Base-by-base conservation (phyloP, 2,329 filamentous ascomycete genomes). In the Sarocladiaceae sp. region DNA sequence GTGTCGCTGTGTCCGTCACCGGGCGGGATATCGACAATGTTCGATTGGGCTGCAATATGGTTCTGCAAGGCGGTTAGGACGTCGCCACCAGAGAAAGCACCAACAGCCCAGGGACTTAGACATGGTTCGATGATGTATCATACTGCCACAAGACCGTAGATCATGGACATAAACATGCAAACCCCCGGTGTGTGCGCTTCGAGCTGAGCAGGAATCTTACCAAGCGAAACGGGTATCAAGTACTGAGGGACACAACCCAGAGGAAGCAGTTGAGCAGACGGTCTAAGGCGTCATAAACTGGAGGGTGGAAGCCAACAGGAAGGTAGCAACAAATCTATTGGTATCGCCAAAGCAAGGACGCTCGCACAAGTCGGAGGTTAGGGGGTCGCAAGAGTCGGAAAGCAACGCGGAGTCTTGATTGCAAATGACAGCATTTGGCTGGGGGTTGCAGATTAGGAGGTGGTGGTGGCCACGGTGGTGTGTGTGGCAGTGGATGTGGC, bases 51-150 rank as follows among this genome's bases (percentile, higher is more conserved):
- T 62, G 56, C 57, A 58, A 60, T 58, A 52, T 51, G 52, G 60
- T n/a, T 61, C 61, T 62, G 52, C 54, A 48, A 56, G 53, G 54
- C 52, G 57, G 59, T 65, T 56, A 64, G 62, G 58, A 58, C 52
- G 57, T 55, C 53, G 52, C 52, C 52, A 47, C 52, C 53, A 50
- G 51, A 44, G 50, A 55, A 52, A 59, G n/a, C n/a, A n/a, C n/a
- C n/a, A n/a, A n/a, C n/a, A n/a, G n/a, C n/a, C n/a, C n/a, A n/a
- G n/a, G n/a, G n/a, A n/a, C n/a, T n/a, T n/a, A n/a, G n/a, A n/a
- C n/a, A n/a, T n/a, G n/a, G n/a, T n/a, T n/a, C n/a, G n/a, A n/a
- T n/a, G n/a, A n/a, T n/a, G n/a, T n/a, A n/a, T n/a, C n/a, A n/a
- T n/a, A n/a, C n/a, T n/a, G n/a, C n/a, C n/a, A n/a, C n/a, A n/a